Evolutionary conservation across 2,329 filamentous ascomycete species (phyloP).

Genomic region (Daldinia eschscholtzii): DNA sequence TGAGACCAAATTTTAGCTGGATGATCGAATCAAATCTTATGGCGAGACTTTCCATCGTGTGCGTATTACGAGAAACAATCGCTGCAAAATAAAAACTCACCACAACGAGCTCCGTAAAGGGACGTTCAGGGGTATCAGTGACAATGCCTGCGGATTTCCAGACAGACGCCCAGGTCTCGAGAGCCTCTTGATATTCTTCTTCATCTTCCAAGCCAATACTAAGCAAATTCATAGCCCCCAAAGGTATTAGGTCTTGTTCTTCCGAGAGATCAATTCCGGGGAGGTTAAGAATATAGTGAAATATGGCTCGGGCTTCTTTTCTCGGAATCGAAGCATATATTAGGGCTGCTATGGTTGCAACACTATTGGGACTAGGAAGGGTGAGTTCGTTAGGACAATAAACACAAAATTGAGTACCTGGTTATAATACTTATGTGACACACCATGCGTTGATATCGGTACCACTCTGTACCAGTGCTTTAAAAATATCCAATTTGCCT

Average conservation of each 20-base stretch:
- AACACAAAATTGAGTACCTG: background rate
- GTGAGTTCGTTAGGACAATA: background rate
- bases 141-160: slow-evolving; percentile 21
- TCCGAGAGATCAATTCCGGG: slow-evolving; percentile 15
- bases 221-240: background rate
- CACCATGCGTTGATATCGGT: slow-evolving; percentile 31
- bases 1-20: slow-evolving; percentile 4
- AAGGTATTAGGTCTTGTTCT: background rate
- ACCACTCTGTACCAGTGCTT: slow-evolving; percentile 34
- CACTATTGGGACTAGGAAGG: background rate
- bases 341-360: background rate
- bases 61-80: background rate
- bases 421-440: background rate
- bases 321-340: accelerated
- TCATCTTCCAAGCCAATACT: background rate
- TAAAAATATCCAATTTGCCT: slow-evolving; percentile 25
- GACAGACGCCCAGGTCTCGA: slow-evolving; percentile 15
- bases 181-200: background rate
- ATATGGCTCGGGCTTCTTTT: slow-evolving; percentile 7
- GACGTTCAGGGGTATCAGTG: background rate
- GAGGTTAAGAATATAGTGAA: slow-evolving; percentile 25
- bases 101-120: slow-evolving; percentile 6
- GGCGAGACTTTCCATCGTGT: background rate
- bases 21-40: slow-evolving; percentile 6
- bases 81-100: too few species aligned